phyloP scores from a whole-genome alignment of 1,284 basidiomycete species.

The Malassezia slooffiae region DNA sequence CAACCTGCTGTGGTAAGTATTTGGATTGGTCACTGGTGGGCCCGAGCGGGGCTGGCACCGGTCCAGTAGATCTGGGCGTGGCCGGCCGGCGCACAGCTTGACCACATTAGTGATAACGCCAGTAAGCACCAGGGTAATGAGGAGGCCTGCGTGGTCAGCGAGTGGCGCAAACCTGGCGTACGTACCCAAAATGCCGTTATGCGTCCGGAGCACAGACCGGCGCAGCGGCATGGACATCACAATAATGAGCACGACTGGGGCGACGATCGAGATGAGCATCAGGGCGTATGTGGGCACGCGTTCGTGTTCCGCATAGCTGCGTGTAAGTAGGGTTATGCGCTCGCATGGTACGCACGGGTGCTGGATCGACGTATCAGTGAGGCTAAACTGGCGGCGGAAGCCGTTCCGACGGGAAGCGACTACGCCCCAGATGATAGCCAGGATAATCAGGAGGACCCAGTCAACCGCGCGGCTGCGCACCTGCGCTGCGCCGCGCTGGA shows the following conservation, averaged over 20 bases:
- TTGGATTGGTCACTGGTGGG: constrained; percentile 56
- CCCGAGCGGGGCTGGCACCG: constrained; percentile 67
- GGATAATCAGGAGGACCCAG: constrained; percentile 33
- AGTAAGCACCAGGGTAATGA: constrained; percentile 63
- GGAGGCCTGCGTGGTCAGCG: too few relatives aligned
- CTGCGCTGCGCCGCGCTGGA: too few relatives aligned
- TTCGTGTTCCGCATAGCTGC: constrained; percentile 65
- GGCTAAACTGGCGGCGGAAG: constrained; percentile 56
- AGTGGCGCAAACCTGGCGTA: too few relatives aligned
- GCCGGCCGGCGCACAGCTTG: constrained; percentile 72
- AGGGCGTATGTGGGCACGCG: constrained; percentile 61
- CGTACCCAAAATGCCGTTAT: constrained; percentile 68
- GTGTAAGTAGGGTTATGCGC: too few relatives aligned
- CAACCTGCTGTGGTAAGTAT: constrained; percentile 46
- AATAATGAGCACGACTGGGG: constrained; percentile 53
- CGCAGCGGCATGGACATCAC: constrained; percentile 61
- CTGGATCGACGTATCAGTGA: constrained; percentile 53
- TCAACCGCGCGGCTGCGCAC: constrained; percentile 20
- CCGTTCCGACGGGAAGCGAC: constrained; percentile 60
- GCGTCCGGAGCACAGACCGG: constrained; percentile 75
- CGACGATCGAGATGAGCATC: constrained; percentile 18
- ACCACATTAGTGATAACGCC: constrained; percentile 71
- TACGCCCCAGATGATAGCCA: constrained; percentile 47
- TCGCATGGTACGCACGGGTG: too few relatives aligned
- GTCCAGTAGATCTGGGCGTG: constrained; percentile 54